Evolutionary conservation across 768 basidiomycete genomes (phyloP).

Genomic region (button mushroom (Agaricus bisporus)): DNA sequence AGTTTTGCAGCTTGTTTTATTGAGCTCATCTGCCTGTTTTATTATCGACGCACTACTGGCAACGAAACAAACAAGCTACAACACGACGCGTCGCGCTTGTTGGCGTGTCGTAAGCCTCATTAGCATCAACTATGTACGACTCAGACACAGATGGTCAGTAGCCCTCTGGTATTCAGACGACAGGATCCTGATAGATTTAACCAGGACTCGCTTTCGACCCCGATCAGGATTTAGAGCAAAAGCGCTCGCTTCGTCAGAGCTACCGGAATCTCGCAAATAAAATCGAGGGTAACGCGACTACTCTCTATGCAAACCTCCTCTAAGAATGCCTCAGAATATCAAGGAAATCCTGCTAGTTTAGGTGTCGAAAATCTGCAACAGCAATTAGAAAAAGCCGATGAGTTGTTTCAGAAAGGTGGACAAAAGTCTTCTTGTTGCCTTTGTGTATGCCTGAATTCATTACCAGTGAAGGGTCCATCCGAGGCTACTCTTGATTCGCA

Average conservation of each 20-base stretch:
- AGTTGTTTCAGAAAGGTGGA: conserved; percentile 58
- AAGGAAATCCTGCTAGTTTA: conserved; percentile 49
- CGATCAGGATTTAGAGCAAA: conserved; percentile 78
- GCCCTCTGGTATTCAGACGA: too few relatives aligned
- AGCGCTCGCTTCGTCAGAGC: conserved; percentile 64
- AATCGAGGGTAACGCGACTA: conserved; percentile 46
- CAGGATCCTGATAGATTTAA: neutral
- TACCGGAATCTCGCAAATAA: conserved; percentile 63
- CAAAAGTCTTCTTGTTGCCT: conserved; percentile 1
- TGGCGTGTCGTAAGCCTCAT: neutral
- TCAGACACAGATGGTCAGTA: conserved; percentile 22
- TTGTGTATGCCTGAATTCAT: neutral
- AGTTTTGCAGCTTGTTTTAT: too few relatives aligned
- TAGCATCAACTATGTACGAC: conserved; percentile 22
- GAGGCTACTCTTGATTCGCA: conserved; percentile 90
- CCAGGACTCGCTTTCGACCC: conserved; percentile 61
- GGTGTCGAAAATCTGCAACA: conserved; percentile 49
- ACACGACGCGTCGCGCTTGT: conserved; percentile 22
- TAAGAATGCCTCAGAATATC: conserved; percentile 27
- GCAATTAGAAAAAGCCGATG: conserved; percentile 52
- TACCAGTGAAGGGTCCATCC: conserved; percentile 69
- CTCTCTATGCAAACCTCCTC: neutral
- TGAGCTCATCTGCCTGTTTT: too few relatives aligned
- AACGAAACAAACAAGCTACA: conserved; percentile 23
- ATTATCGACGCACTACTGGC: too few relatives aligned